Evolutionary conservation across 768 basidiomycete genomes (phyloP).

Genomic region (Strobilomyces dryophilus): DNA sequence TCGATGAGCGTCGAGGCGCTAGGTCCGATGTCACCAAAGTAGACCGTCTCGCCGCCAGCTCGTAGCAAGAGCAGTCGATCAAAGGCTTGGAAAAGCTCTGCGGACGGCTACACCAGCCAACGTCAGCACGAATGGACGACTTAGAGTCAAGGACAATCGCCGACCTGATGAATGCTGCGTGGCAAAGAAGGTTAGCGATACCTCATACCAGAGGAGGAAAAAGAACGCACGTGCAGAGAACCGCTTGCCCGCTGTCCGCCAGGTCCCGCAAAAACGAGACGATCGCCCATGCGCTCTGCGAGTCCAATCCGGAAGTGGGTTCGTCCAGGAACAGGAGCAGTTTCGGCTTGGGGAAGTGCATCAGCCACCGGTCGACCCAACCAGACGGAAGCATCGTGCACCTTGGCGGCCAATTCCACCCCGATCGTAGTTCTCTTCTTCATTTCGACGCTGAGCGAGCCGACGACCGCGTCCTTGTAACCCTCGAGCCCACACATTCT

Average conservation of each 20-base stretch:
- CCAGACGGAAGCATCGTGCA: not conserved
- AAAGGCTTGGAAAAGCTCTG: slow-evolving; percentile 77
- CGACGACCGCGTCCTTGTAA: slow-evolving; percentile 65
- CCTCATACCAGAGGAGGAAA: not conserved
- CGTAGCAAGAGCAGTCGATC: slow-evolving; percentile 74
- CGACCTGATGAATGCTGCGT: too few relatives aligned
- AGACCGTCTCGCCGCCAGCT: slow-evolving; percentile 69
- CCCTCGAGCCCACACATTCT: slow-evolving; percentile 62
- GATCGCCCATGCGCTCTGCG: slow-evolving; percentile 84
- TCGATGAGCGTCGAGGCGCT: slow-evolving; percentile 57
- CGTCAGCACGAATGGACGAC: too few relatives aligned
- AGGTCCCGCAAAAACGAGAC: slow-evolving; percentile 69
- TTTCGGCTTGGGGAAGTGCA: slow-evolving; percentile 46
- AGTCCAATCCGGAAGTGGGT: slow-evolving; percentile 85
- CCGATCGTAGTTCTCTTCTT: slow-evolving; percentile 83
- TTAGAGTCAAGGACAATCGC: too few relatives aligned
- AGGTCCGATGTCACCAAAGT: slow-evolving; percentile 65
- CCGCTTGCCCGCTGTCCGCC: slow-evolving; percentile 79
- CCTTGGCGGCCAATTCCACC: slow-evolving; percentile 82
- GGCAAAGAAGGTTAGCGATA: too few relatives aligned
- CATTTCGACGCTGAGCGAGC: slow-evolving; percentile 63
- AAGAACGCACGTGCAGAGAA: slow-evolving; percentile 76
- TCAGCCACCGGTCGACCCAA: not conserved
- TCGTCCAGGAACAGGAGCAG: slow-evolving; percentile 85
- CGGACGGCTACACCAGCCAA: slow-evolving; percentile 53